Evolutionary conservation across 306 rosid species (phyloP), one percentile per base, ranked within the genome.

Genomic region (Prunus mira): DNA sequence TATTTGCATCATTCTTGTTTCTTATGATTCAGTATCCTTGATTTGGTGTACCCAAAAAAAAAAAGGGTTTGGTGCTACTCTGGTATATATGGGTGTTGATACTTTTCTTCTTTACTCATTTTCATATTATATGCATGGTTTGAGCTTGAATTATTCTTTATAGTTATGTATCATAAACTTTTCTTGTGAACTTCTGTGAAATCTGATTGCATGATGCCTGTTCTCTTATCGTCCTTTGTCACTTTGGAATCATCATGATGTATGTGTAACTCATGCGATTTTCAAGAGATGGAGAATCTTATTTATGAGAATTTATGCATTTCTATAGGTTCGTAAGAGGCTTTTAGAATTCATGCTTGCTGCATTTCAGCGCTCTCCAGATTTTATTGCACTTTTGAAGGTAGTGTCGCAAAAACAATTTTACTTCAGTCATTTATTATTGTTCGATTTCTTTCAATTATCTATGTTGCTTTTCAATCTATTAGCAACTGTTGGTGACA

Each of bases 331-430:
- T 69, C 93, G 85, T 8, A 92, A 92, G 70, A 89, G 92, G 87
- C 86, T 92, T 55, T 88, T 92, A 82, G 97, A 89, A 83, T 95
- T 95, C 81, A 82, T 92, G 87, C 97, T 92, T 67, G 87, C 97
- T 13, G 86, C 99, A 71, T 92, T 95, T 87, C 97, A 87, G 84
- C 91, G 83, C 22, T 89, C 90, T 69, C 99, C 97, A 58, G 78
- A 87, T 69, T 88, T 95, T 81, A 88, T 95, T 75, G 96, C 95
- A 19, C 90, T 92, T 78, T 84, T 95, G 71, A 95, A 95, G 99
- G 97, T 92, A 87, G 64, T 57, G 38, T 79, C 41, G 57, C 65
- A 38, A 69, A 45, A 45, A 60, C 15, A 73, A 18, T 70, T 27
- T 65, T 76, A 28, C 67, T 73, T 61, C 67, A 63, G 47, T 77